Percentiles rank a stretch among this genome's conserved stretches.
phyloP scores from a whole-genome alignment of 2,329 filamentous ascomycete species.

The Clarireedia sp. region DNA sequence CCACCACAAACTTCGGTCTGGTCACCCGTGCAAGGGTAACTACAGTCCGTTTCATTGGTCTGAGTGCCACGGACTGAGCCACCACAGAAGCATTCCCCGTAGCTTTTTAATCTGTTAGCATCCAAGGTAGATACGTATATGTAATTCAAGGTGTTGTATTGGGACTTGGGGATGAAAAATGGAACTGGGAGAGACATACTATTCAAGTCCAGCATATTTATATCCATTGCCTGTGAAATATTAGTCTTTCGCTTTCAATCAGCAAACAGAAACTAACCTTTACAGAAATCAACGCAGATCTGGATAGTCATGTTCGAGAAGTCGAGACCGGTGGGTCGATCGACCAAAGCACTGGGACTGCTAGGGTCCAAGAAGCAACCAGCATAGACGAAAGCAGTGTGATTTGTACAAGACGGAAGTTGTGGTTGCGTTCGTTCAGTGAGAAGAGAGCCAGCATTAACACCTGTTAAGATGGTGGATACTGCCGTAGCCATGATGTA shows the following conservation, averaged over 20 bases:
- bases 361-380: constrained; percentile 30
- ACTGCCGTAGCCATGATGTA: constrained; percentile 20
- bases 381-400: constrained; percentile 30
- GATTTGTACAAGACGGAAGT: constrained; percentile 23
- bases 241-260: not conserved
- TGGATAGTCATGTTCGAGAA: constrained; percentile 30
- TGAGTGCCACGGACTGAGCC: constrained; percentile 28
- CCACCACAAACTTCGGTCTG: constrained; percentile 23
- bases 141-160: too few species aligned
- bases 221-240: constrained; percentile 26
- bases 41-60: constrained; percentile 21
- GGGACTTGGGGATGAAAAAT: constrained; percentile 12
- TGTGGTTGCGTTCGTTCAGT: constrained; percentile 16
- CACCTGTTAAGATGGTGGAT: constrained; percentile 16
- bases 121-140: not conserved
- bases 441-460: constrained; percentile 13
- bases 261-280: constrained; percentile 19
- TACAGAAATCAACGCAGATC: constrained; percentile 31
- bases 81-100: constrained; percentile 28
- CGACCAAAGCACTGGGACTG: constrained; percentile 26
- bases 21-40: constrained; percentile 22
- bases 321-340: constrained; percentile 22
- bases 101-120: constrained; percentile 13
- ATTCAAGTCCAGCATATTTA: constrained; percentile 30
- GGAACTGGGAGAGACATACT: constrained; percentile 12